phyloP scores from a whole-genome alignment of 2,329 filamentous ascomycete species.

The Alternaria alternata region DNA sequence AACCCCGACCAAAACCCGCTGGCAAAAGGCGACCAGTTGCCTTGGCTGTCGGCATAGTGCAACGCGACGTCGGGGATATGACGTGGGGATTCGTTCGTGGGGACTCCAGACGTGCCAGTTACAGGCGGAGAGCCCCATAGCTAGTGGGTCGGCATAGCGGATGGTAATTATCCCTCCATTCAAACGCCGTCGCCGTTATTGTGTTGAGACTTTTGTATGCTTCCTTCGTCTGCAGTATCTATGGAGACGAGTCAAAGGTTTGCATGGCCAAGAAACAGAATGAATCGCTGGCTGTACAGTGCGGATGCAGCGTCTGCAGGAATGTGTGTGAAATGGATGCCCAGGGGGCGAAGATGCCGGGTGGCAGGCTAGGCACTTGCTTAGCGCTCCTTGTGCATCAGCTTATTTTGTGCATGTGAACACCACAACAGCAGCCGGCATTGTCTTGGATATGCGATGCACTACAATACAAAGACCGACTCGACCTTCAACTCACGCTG shows the following conservation, averaged over 20 bases:
- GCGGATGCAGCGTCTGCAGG: background rate
- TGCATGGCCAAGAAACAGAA: background rate
- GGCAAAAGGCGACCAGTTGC: background rate
- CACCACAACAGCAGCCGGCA: background rate
- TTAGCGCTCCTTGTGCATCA: conserved; percentile 1
- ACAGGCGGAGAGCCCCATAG: conserved; percentile 5
- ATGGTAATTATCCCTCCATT: conserved; percentile 32
- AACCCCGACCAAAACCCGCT: conserved; percentile 14
- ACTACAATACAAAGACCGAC: conserved; percentile 15
- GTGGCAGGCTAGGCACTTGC: conserved; percentile 1
- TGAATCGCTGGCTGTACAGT: background rate
- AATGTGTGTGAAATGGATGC: background rate
- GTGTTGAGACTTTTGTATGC: background rate
- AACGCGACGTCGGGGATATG: conserved; percentile 10
- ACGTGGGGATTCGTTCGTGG: conserved; percentile 27
- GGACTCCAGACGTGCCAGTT: conserved; percentile 19
- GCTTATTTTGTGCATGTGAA: conserved; percentile 8
- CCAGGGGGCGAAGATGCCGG: background rate
- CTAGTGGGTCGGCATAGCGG: conserved; percentile 22
- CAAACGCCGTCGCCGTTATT: conserved; percentile 21
- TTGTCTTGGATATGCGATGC: background rate
- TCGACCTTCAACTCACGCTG: background rate
- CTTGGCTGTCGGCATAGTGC: conserved; percentile 13
- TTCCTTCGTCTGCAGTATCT: background rate
- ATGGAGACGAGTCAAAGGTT: background rate